A percentile compares a stretch with the other conserved stretches of the same genome.
Conservation (phyloP, 208 protist genomes). For the Trypanosomatidae sp. region DNA sequence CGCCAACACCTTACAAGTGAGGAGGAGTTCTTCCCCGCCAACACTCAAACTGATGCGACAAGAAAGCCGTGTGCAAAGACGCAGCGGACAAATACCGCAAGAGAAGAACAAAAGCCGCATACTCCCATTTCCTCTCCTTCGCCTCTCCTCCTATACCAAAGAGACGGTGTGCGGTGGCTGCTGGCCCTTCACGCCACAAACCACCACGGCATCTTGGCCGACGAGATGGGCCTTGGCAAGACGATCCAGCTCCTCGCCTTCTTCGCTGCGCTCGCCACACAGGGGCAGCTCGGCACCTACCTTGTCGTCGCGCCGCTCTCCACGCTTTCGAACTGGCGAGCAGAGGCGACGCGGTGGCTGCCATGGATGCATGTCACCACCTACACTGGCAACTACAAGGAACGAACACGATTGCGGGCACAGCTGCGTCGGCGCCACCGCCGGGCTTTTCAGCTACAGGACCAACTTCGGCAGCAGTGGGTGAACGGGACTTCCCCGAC, state of each 20-base stretch:
- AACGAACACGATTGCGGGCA: conserved; percentile 35
- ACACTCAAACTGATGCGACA: no score
- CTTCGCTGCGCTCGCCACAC: conserved; percentile 83
- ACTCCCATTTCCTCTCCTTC: no score
- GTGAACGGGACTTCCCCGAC: conserved; percentile 9
- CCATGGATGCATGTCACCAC: conserved; percentile 66
- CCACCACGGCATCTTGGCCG: conserved; percentile 91
- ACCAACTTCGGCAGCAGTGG: conserved; percentile 58
- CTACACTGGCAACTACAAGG: conserved; percentile 50
- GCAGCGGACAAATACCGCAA: no score
- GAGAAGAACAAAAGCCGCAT: no score
- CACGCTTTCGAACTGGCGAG: conserved; percentile 80
- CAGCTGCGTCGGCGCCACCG: conserved; percentile 45
- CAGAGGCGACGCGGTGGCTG: conserved; percentile 92
- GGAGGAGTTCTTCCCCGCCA: no score
- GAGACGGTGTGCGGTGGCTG: conserved; percentile 93
- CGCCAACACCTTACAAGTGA: no score
- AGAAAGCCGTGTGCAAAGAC: no score
- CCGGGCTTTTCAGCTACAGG: conserved; percentile 26
- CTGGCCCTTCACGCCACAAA: conserved; percentile 88
- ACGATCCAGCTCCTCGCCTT: conserved; percentile 94
- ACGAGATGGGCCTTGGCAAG: conserved; percentile 97
- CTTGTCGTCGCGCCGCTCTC: conserved; percentile 94
- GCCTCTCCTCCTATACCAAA: conserved; percentile 94
- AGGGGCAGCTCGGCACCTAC: conserved; percentile 60